These are phyloP conservation scores for Clarireedia paspali DNA, from an alignment of 2,329 filamentous ascomycete species.

Conservation along the genomic window DNA sequence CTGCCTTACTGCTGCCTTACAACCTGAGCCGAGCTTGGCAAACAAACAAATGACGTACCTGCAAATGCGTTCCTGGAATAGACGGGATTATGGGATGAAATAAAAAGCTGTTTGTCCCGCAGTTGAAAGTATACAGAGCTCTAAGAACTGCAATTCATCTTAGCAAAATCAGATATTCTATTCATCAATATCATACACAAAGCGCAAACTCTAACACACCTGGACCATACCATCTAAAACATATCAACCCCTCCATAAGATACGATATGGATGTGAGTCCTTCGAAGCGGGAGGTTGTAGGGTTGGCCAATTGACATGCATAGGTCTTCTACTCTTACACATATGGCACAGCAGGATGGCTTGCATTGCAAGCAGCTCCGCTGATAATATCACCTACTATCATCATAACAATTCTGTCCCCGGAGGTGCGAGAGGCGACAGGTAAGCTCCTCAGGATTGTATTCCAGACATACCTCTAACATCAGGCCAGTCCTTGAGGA, in stretches of 20 bases:
- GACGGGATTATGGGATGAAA: no score
- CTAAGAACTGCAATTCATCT: no score
- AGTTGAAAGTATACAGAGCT: no score
- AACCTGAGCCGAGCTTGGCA: no score
- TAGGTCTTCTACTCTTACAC: conserved; percentile 44
- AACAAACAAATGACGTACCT: background rate
- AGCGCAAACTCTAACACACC: no score
- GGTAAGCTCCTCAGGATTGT: conserved; percentile 32
- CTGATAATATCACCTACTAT: conserved; percentile 52
- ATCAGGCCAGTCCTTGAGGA: conserved; percentile 42
- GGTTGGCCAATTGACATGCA: background rate
- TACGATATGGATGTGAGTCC: conserved; percentile 5
- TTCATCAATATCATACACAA: no score
- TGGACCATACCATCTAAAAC: no score
- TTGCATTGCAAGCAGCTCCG: conserved; percentile 38
- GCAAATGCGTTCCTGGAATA: no score
- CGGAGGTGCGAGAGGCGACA: conserved; percentile 46
- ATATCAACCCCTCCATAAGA: no score
- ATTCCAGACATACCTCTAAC: background rate
- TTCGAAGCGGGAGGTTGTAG: background rate
- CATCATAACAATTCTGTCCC: conserved; percentile 50
- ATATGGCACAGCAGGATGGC: conserved; percentile 43
- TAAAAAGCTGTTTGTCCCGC: no score
- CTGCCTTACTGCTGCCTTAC: background rate
- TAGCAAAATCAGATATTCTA: no score